Evolutionary conservation across 495 filamentous ascomycete species (phyloP).

Genomic region (Beverwykella pulmonaria): DNA sequence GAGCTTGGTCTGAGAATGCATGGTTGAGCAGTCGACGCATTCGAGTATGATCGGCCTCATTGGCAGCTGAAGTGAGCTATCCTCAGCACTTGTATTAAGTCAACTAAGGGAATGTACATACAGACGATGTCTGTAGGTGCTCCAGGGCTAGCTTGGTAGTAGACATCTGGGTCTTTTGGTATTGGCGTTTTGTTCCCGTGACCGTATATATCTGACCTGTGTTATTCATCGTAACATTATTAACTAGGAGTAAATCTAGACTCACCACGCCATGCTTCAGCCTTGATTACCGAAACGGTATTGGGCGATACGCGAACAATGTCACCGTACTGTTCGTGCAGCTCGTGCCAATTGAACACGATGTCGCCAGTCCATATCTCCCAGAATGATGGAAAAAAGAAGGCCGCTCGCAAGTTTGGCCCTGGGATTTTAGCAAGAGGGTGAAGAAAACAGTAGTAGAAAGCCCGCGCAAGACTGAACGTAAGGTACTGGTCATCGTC

Average conservation of each 20-base stretch:
- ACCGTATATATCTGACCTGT: conserved; percentile 12
- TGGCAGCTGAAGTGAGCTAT: background rate
- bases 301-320: conserved; percentile 6
- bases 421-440: conserved; percentile 3
- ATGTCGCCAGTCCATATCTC: conserved; percentile 16
- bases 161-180: no score
- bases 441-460: no score
- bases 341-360: conserved; percentile 8
- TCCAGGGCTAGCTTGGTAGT: background rate
- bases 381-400: conserved; percentile 10
- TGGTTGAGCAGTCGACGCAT: conserved; percentile 3
- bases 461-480: background rate
- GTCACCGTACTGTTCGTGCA: conserved; percentile 11
- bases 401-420: background rate
- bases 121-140: background rate
- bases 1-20: conserved; percentile 36
- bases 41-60: conserved; percentile 8
- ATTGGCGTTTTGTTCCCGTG: no score
- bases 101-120: background rate
- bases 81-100: background rate
- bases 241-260: background rate
- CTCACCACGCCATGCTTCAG: conserved; percentile 5
- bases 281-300: background rate
- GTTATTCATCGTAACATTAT: background rate
- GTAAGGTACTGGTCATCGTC: conserved; percentile 2